Evolutionary conservation across 2,329 filamentous ascomycete species (phyloP).

Genomic region (Allantophomopsis cytisporea): DNA sequence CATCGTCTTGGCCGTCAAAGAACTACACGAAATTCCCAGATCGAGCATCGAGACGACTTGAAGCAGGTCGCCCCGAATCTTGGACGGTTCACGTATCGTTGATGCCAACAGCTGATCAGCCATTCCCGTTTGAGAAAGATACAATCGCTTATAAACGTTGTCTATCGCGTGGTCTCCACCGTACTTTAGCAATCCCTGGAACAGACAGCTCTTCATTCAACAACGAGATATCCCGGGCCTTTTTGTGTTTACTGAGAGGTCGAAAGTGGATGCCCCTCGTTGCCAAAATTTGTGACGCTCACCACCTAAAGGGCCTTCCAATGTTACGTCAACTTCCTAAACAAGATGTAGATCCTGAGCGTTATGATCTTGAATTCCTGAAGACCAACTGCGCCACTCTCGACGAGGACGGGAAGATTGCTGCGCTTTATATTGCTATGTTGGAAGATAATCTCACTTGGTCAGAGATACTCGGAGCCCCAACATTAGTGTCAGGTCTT

Average conservation of each 20-base stretch:
- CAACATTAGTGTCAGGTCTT: constrained; percentile 34
- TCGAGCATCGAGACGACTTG: constrained; percentile 1
- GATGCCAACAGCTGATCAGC: constrained; percentile 35
- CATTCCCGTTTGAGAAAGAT: constrained; percentile 48
- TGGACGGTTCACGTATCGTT: constrained; percentile 50
- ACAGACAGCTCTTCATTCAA: constrained; percentile 33
- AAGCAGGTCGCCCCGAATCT: constrained; percentile 17
- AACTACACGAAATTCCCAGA: constrained; percentile 3
- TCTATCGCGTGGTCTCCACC: constrained; percentile 44
- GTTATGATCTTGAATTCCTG: constrained; percentile 36
- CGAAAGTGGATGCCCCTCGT: constrained; percentile 44
- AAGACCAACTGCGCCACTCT: constrained; percentile 39
- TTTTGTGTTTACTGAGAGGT: constrained; percentile 32
- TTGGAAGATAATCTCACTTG: constrained; percentile 38
- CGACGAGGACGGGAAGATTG: constrained; percentile 37
- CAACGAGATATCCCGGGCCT: constrained; percentile 32
- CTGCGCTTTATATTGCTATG: constrained; percentile 47
- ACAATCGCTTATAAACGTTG: constrained; percentile 47
- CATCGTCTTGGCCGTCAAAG: constrained; percentile 11
- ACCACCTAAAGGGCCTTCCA: constrained; percentile 37
- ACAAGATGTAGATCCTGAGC: constrained; percentile 22
- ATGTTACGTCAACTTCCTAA: constrained; percentile 41
- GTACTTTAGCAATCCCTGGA: constrained; percentile 38
- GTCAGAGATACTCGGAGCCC: constrained; percentile 29
- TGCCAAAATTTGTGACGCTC: constrained; percentile 41